These are phyloP conservation scores for Endoconidiophora laricicola DNA, from an alignment of 2,329 filamentous ascomycete species.

Conservation along the genomic window DNA sequence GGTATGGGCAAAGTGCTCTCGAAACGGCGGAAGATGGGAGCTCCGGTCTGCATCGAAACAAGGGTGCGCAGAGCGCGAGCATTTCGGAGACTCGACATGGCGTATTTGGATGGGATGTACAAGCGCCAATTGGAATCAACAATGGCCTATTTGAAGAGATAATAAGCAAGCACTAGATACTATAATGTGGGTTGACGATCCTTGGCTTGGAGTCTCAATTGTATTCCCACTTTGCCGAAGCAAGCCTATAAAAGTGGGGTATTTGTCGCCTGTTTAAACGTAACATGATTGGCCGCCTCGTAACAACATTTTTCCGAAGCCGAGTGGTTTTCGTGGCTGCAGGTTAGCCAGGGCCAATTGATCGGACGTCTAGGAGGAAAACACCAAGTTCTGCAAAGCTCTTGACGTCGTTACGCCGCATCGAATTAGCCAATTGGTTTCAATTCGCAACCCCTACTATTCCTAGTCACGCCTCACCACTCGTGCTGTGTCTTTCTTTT, in stretches of 20 bases:
- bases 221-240: not conserved
- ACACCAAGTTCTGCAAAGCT: conserved; percentile 12
- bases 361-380: conserved; percentile 6
- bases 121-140: not conserved
- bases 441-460: conserved; percentile 12
- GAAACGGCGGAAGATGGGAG: conserved; percentile 30
- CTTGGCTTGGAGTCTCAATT: not conserved
- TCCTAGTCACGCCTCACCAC: not conserved
- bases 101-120: not conserved
- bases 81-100: conserved; percentile 5
- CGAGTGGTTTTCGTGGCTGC: conserved; percentile 31
- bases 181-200: conserved; percentile 3
- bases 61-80: not conserved
- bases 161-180: not conserved
- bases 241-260: not conserved
- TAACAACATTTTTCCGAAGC: conserved; percentile 28
- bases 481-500: not conserved
- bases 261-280: not conserved
- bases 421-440: conserved; percentile 13
- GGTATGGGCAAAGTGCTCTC: conserved; percentile 32
- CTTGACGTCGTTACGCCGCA: conserved; percentile 11
- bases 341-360: conserved; percentile 13
- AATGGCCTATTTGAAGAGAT: not conserved
- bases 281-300: conserved; percentile 26
- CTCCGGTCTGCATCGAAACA: conserved; percentile 14